A percentile compares a stretch with the other conserved stretches of the same genome.
These are phyloP conservation scores for Sonneratia caseolaris DNA, from an alignment of 345 rosid genomes.

Conservation along the genomic window DNA sequence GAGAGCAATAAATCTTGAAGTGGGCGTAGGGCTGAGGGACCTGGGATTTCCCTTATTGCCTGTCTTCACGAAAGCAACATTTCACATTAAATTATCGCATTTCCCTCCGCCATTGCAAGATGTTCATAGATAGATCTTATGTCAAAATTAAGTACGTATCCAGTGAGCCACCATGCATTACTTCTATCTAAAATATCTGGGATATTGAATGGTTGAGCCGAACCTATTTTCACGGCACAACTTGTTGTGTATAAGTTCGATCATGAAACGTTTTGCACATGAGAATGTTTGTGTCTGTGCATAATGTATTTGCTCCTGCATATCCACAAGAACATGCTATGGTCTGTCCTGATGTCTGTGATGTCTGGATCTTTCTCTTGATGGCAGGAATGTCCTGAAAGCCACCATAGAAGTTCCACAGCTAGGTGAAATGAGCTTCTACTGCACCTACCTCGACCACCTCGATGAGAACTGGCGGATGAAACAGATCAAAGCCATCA, in stretches of 20 bases:
- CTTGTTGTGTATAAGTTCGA: too few species aligned
- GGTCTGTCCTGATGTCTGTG: too few species aligned
- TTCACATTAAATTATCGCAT: background rate
- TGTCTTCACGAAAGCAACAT: background rate
- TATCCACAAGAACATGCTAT: too few species aligned
- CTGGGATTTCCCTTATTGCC: background rate
- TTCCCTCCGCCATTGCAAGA: background rate
- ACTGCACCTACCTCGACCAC: slow-evolving; percentile 88
- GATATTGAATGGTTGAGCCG: too few species aligned
- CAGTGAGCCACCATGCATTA: too few species aligned
- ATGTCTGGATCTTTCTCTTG: background rate
- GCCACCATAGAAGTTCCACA: slow-evolving; percentile 74
- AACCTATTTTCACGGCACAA: too few species aligned
- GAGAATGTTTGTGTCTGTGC: too few species aligned
- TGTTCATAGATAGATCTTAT: too few species aligned
- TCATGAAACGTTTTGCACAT: too few species aligned
- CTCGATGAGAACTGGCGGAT: slow-evolving; percentile 87
- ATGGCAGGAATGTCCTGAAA: slow-evolving; percentile 69
- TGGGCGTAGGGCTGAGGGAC: background rate
- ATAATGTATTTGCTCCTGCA: too few species aligned
- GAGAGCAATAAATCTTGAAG: background rate
- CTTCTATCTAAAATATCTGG: too few species aligned
- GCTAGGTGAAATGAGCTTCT: slow-evolving; percentile 69
- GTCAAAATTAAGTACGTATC: too few species aligned
- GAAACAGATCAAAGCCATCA: slow-evolving; percentile 77